Percentiles rank a stretch among this genome's conserved stretches.
phyloP scores from a whole-genome alignment of 495 filamentous ascomycete genomes.

The Xylaria sp. region DNA sequence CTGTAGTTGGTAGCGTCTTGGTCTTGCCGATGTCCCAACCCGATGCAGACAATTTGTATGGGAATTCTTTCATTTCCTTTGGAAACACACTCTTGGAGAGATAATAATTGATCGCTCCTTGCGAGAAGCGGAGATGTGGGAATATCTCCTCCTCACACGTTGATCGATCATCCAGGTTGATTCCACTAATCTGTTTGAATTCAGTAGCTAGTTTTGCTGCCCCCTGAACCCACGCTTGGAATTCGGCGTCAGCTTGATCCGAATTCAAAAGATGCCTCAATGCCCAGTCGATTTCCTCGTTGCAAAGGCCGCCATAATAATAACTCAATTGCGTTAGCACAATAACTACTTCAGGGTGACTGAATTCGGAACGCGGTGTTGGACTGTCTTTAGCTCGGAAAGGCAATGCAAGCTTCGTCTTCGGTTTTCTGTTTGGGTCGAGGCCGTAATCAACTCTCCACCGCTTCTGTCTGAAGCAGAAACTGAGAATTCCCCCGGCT shows the following conservation, averaged over 20 bases:
- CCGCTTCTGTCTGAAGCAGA: slow-evolving; percentile 63
- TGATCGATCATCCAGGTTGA: slow-evolving; percentile 65
- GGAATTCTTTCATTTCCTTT: slow-evolving; percentile 68
- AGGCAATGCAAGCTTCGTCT: slow-evolving; percentile 68
- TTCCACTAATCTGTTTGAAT: slow-evolving; percentile 55
- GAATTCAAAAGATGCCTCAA: slow-evolving; percentile 60
- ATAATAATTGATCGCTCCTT: slow-evolving; percentile 64
- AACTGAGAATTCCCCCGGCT: slow-evolving; percentile 61
- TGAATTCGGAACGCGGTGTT: slow-evolving; percentile 70
- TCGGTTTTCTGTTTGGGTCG: slow-evolving; percentile 46
- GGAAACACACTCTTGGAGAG: slow-evolving; percentile 67
- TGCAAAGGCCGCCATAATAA: slow-evolving; percentile 69
- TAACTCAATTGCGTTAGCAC: slow-evolving; percentile 70
- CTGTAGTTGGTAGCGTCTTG: slow-evolving; percentile 60
- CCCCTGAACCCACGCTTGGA: slow-evolving; percentile 57
- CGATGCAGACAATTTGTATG: slow-evolving; percentile 68
- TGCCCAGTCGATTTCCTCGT: slow-evolving; percentile 56
- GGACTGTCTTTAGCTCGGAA: slow-evolving; percentile 74
- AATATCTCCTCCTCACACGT: slow-evolving; percentile 52
- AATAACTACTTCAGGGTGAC: slow-evolving; percentile 75
- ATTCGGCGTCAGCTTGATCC: slow-evolving; percentile 63
- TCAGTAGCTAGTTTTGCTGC: slow-evolving; percentile 42
- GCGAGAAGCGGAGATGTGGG: slow-evolving; percentile 57
- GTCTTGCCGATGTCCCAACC: slow-evolving; percentile 70
- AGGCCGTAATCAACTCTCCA: slow-evolving; percentile 75